These are phyloP conservation scores for Morella rubra DNA, from an alignment of 306 rosid genomes.

Conservation along the genomic window DNA sequence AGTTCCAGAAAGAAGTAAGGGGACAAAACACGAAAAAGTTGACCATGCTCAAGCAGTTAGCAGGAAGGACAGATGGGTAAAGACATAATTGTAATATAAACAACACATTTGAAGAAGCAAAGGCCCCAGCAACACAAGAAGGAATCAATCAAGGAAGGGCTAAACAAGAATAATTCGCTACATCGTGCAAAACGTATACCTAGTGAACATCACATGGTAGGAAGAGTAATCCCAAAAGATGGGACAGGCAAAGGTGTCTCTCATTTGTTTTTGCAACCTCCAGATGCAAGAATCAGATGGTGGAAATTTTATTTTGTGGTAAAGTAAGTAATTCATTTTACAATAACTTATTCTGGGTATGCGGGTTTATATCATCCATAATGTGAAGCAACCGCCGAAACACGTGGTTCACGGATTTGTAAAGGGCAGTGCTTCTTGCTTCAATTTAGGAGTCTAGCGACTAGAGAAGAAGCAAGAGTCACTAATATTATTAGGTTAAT, in stretches of 20 bases:
- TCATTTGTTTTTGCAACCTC: background rate
- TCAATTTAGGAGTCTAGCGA: background rate
- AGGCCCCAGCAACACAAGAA: background rate
- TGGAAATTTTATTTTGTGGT: background rate
- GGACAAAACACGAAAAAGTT: background rate
- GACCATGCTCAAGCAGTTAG: background rate
- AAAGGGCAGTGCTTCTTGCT: background rate
- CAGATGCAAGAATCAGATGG: background rate
- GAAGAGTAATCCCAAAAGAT: background rate
- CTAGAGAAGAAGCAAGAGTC: background rate
- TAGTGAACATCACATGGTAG: background rate
- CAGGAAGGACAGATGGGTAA: slow-evolving; percentile 1
- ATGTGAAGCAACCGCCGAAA: background rate
- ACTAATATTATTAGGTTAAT: background rate
- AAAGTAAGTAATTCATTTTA: background rate
- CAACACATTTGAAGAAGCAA: background rate
- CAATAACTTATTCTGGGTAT: background rate
- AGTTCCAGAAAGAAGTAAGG: background rate
- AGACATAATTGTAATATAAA: background rate
- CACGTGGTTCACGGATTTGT: background rate
- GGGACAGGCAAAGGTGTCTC: background rate
- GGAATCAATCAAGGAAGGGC: background rate
- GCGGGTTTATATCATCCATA: background rate
- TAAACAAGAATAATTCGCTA: background rate
- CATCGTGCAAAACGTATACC: background rate